Evolutionary conservation across 2,329 filamentous ascomycete genomes (phyloP), one percentile per base, ranked within the genome.

Genomic region (Ophiocordyceps sinensis): DNA sequence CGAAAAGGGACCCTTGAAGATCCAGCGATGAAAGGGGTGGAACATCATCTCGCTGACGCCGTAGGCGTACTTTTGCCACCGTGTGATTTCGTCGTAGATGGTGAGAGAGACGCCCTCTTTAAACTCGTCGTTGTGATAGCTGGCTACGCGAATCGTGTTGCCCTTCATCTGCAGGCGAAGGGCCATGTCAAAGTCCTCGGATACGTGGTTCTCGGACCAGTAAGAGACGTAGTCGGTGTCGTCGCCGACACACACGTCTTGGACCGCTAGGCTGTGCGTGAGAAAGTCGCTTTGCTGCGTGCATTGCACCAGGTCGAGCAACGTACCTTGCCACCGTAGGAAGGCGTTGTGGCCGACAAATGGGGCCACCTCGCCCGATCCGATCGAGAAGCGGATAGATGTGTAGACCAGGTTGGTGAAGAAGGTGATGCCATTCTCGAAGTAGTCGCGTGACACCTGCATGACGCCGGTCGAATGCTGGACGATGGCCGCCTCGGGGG

Each of bases 321-420:
- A 21, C 36, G 37, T n/a, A 47, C 47, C 54, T 28, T 53, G 53
- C 82, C 82, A 86, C 19, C 82, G 71, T 13, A 86, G 64, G 44
- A 86, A 75, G 1, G 82, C 82, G 52, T 86, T 86, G 64, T 86
- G 82, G 1, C 82, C 82, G 45, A 86, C 82, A 49, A 86, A 86
- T 1, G 80, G 81, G 0, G 81, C 77, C 7, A 81, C 73, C 41
- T 87, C 82, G 5, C 82, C 82, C 39, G 75, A 79, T 7, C 76
- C 73, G 26, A 85, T 79, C 17, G 77, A 74, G 52, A 79, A 86
- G 23, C 72, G 68, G 51, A 86, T 86, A 29, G 79, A 74, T 0
- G 75, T 79, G 63, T 86, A 88, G 50, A 87, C 76, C 40, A 87
- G 70, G 53, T 86, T 79, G 35, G 82, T 87, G 62, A 87, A 86